A percentile compares a stretch with the other conserved stretches of the same genome.
phyloP scores from a whole-genome alignment of 768 basidiomycete species.

The Trametes meyenii region DNA sequence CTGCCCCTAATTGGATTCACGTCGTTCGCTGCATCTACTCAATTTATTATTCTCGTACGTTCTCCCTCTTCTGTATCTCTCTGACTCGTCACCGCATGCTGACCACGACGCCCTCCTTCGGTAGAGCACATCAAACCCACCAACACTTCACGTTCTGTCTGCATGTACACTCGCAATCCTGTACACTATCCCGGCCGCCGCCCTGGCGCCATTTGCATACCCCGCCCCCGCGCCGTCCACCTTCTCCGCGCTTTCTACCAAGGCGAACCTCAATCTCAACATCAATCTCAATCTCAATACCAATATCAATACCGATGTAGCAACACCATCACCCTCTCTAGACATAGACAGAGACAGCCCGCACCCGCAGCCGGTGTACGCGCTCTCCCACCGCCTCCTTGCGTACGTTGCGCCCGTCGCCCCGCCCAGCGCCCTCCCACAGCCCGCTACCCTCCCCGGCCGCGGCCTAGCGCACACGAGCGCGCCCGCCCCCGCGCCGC shows the following conservation, averaged over 20 bases:
- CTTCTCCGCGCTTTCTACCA: too few species aligned
- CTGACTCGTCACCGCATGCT: too few species aligned
- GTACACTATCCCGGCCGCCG: slow-evolving; percentile 50
- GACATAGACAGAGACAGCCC: slow-evolving; percentile 30
- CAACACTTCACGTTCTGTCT: slow-evolving; percentile 59
- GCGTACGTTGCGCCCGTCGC: slow-evolving; percentile 54
- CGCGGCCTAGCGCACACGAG: slow-evolving; percentile 22
- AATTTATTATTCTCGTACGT: slow-evolving; percentile 59
- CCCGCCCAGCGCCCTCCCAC: slow-evolving; percentile 23
- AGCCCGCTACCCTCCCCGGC: not conserved
- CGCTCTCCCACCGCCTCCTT: slow-evolving; percentile 63
- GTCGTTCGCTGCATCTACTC: slow-evolving; percentile 48
- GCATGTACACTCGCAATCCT: slow-evolving; percentile 54
- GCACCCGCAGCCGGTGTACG: slow-evolving; percentile 53
- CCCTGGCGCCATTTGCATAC: slow-evolving; percentile 49
- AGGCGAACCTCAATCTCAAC: not conserved
- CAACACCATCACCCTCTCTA: slow-evolving; percentile 36
- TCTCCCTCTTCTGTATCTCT: not conserved
- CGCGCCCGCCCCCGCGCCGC: slow-evolving; percentile 11
- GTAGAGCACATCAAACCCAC: slow-evolving; percentile 61
- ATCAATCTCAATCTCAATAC: slow-evolving; percentile 11
- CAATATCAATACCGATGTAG: slow-evolving; percentile 39
- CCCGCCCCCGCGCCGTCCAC: slow-evolving; percentile 20
- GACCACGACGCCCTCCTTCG: too few species aligned
- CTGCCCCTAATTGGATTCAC: slow-evolving; percentile 45